Evolutionary conservation across 169 alveolate genomes (phyloP).

Genomic region (Neospora caninum): DNA sequence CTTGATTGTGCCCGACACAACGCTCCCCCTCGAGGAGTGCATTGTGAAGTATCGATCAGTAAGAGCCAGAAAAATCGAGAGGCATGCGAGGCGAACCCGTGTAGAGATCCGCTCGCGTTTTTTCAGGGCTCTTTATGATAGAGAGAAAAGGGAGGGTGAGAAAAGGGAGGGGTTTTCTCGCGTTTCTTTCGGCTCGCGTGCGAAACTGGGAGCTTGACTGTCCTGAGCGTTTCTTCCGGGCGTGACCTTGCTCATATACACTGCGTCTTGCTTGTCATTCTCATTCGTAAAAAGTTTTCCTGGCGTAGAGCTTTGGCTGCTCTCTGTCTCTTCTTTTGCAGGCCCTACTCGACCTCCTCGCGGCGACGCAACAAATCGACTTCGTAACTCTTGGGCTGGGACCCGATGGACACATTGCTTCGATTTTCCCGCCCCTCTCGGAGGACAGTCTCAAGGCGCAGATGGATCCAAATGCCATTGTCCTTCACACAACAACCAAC

Average conservation of each 20-base stretch:
- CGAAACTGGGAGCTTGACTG: no score
- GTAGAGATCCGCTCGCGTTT: no score
- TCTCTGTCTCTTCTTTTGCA: neutral
- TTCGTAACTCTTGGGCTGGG: constrained; percentile 69
- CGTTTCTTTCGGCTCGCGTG: no score
- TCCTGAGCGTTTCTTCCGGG: no score
- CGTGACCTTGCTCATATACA: no score
- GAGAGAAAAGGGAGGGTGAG: no score
- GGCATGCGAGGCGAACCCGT: no score
- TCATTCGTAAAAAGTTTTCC: no score
- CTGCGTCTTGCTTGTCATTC: no score
- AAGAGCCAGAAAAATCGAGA: neutral
- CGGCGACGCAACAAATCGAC: neutral
- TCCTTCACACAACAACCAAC: constrained; percentile 49
- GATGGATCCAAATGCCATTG: constrained; percentile 37
- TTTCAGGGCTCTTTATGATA: no score
- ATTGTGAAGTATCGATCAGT: constrained; percentile 60
- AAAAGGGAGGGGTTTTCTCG: no score
- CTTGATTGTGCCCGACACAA: constrained; percentile 63
- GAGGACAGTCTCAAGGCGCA: constrained; percentile 37
- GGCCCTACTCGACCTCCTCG: constrained; percentile 1
- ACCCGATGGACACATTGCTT: constrained; percentile 69
- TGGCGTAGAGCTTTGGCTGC: no score
- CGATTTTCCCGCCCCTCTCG: constrained; percentile 65
- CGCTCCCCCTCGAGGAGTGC: constrained; percentile 69